Percentiles rank a stretch among this genome's conserved stretches.
These are phyloP conservation scores for Ambrosia hybrid DNA, from an alignment of 140 eudicot species.

Conservation along the genomic window DNA sequence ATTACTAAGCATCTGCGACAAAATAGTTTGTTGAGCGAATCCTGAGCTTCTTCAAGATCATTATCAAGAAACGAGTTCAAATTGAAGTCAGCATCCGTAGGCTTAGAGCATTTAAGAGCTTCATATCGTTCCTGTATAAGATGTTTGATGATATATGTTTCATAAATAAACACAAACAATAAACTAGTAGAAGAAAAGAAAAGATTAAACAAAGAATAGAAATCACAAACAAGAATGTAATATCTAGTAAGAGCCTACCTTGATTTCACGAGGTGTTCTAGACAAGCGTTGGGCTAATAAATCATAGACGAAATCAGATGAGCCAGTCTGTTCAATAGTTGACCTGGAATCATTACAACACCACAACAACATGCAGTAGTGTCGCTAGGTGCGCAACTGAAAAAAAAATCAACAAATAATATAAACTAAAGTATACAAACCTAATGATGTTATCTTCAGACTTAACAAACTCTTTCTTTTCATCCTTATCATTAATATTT, in stretches of 20 bases:
- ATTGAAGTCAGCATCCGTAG: slow-evolving; percentile 35
- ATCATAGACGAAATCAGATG: slow-evolving; percentile 58
- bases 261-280: slow-evolving; percentile 70
- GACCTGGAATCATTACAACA: slow-evolving; percentile 43
- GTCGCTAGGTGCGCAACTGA: neutral
- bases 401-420: slow-evolving; percentile 1
- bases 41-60: slow-evolving; percentile 82
- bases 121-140: slow-evolving; percentile 89
- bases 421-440: slow-evolving; percentile 47
- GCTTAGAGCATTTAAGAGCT: slow-evolving; percentile 43
- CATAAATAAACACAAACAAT: slow-evolving; percentile 4
- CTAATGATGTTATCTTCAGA: slow-evolving; percentile 83
- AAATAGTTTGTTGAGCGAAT: slow-evolving; percentile 79
- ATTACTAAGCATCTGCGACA: slow-evolving; percentile 95
- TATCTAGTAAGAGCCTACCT: slow-evolving; percentile 47
- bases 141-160: slow-evolving; percentile 49
- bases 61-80: slow-evolving; percentile 57
- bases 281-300: slow-evolving; percentile 62
- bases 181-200: neutral
- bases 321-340: slow-evolving; percentile 58
- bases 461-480: slow-evolving; percentile 66
- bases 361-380: slow-evolving; percentile 19
- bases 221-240: slow-evolving; percentile 24
- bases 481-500: slow-evolving; percentile 58
- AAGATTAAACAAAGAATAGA: slow-evolving; percentile 16